Evolutionary conservation across 768 basidiomycete species (phyloP).

Genomic region (Tricholoma terreum): DNA sequence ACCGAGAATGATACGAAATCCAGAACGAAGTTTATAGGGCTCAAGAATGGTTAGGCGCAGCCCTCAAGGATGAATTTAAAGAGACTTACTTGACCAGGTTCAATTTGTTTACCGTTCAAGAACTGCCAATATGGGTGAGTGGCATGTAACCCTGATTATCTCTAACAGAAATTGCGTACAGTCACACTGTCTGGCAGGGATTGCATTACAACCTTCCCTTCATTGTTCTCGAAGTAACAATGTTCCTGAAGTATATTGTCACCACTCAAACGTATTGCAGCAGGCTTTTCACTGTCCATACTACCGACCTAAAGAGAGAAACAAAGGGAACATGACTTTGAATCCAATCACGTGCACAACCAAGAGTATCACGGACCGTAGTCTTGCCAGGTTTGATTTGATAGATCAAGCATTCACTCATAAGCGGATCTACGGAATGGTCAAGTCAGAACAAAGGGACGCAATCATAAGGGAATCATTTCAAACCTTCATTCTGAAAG

Average conservation of each 20-base stretch:
- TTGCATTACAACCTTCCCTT: conserved; percentile 81
- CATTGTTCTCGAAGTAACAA: conserved; percentile 84
- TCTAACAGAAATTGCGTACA: conserved; percentile 40
- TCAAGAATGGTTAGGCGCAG: conserved; percentile 18
- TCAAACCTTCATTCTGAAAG: conserved; percentile 67
- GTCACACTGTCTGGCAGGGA: conserved; percentile 80
- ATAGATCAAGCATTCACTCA: conserved; percentile 94
- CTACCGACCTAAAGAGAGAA: conserved; percentile 67
- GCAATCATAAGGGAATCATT: conserved; percentile 8
- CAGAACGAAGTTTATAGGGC: conserved; percentile 87
- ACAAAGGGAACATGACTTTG: not conserved
- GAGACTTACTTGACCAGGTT: conserved; percentile 64
- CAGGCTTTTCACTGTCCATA: conserved; percentile 74
- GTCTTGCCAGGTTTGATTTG: conserved; percentile 87
- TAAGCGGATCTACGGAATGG: conserved; percentile 70
- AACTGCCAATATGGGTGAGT: conserved; percentile 50
- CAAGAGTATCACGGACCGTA: conserved; percentile 43
- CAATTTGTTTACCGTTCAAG: conserved; percentile 88
- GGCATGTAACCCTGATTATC: conserved; percentile 1
- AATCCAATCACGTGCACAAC: conserved; percentile 6
- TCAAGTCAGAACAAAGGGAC: conserved; percentile 10
- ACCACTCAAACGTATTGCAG: conserved; percentile 90
- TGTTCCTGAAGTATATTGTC: conserved; percentile 90
- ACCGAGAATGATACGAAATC: conserved; percentile 96
- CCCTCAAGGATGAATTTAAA: not conserved